Percentiles rank a stretch among this genome's conserved stretches.
Evolutionary conservation across 768 basidiomycete species (phyloP).

Genomic region (Xerocomellus dryophilus): DNA sequence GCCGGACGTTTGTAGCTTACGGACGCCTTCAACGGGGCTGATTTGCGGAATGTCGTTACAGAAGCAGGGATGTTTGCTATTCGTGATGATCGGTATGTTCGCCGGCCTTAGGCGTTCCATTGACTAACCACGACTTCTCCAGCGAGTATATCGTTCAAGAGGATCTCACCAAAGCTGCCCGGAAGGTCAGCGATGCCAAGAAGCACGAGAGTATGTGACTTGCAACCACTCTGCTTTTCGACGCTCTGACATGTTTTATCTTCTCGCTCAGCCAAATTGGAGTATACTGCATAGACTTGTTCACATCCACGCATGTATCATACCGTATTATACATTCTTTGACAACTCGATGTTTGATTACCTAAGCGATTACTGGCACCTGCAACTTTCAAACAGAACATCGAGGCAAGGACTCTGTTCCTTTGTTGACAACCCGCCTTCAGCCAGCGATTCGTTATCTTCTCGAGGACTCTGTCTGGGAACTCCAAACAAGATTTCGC

Average conservation of each 20-base stretch:
- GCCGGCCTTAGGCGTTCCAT: neutral
- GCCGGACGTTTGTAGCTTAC: slow-evolving; percentile 51
- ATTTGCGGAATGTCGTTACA: slow-evolving; percentile 91
- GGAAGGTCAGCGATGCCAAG: slow-evolving; percentile 95
- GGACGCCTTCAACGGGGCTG: slow-evolving; percentile 94
- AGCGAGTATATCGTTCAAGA: slow-evolving; percentile 93
- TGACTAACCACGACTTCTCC: slow-evolving; percentile 1
- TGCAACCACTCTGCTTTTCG: neutral
- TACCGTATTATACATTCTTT: slow-evolving; percentile 18
- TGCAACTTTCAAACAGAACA: neutral
- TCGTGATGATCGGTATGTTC: slow-evolving; percentile 78
- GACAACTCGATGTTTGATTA: slow-evolving; percentile 1
- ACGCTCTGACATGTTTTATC: neutral
- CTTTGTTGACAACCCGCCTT: too few species aligned
- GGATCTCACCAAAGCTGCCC: slow-evolving; percentile 91
- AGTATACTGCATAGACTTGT: slow-evolving; percentile 39
- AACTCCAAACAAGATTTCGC: neutral
- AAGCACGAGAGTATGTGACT: slow-evolving; percentile 88
- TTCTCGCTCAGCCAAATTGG: slow-evolving; percentile 37
- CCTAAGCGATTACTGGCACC: slow-evolving; percentile 9
- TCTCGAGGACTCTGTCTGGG: neutral
- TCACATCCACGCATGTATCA: slow-evolving; percentile 18
- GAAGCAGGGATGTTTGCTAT: slow-evolving; percentile 99
- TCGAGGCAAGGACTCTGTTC: neutral
- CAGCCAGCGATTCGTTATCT: neutral